phyloP scores from a whole-genome alignment of 2,329 filamentous ascomycete genomes.

The Chaetomiaceae sp. region DNA sequence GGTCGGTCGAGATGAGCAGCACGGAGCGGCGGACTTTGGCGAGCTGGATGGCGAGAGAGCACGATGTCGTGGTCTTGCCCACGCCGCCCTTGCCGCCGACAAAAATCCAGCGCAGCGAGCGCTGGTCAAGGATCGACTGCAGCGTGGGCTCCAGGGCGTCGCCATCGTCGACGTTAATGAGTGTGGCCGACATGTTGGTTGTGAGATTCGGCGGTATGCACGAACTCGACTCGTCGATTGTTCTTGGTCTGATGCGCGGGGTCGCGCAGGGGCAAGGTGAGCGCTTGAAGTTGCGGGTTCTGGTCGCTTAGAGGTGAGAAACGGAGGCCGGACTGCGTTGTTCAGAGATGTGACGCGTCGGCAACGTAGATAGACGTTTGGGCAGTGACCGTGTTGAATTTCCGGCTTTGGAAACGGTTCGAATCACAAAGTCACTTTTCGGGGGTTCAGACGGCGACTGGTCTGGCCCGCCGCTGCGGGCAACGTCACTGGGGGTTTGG shows the following conservation, averaged over 20 bases:
- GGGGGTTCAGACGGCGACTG: constrained; percentile 6
- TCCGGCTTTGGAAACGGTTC: constrained; percentile 23
- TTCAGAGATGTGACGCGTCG: too few species aligned
- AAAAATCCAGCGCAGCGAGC: constrained; percentile 96
- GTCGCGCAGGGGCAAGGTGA: background rate
- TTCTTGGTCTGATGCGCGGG: background rate
- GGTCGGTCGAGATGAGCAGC: constrained; percentile 95
- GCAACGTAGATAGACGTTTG: background rate
- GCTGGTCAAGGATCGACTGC: constrained; percentile 91
- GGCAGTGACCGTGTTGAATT: background rate
- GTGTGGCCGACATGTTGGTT: constrained; percentile 38
- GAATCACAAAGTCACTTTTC: constrained; percentile 25
- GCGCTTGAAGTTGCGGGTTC: background rate
- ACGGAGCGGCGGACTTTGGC: constrained; percentile 92
- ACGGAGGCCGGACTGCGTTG: too few species aligned
- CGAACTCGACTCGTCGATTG: background rate
- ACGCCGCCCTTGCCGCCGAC: constrained; percentile 98
- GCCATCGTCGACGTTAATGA: constrained; percentile 47
- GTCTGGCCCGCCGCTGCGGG: constrained; percentile 10
- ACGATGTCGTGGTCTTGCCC: constrained; percentile 98
- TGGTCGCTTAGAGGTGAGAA: background rate
- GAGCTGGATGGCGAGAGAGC: constrained; percentile 95
- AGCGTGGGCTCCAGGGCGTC: constrained; percentile 87
- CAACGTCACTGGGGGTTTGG: constrained; percentile 22
- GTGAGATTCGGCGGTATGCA: too few species aligned